These are phyloP conservation scores for Thermothelomyces thermophilus DNA, from an alignment of 2,329 filamentous ascomycete genomes.

Conservation along the genomic window DNA sequence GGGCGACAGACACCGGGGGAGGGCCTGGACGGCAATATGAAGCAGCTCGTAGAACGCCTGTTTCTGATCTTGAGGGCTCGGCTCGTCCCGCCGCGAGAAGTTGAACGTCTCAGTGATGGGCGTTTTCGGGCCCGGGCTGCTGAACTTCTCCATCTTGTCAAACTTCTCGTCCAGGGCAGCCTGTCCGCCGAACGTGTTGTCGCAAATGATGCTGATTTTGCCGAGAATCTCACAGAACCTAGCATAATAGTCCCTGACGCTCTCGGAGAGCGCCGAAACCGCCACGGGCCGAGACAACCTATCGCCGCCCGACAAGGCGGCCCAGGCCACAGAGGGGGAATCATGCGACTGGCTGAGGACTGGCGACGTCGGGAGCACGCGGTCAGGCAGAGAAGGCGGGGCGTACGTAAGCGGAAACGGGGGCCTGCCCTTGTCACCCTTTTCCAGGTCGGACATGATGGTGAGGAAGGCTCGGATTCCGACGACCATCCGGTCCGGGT, in stretches of 20 bases:
- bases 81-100: slow-evolving; percentile 71
- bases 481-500: slow-evolving; percentile 95
- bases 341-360: slow-evolving; percentile 37
- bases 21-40: slow-evolving; percentile 88
- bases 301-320: slow-evolving; percentile 46
- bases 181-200: slow-evolving; percentile 94
- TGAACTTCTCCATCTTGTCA: slow-evolving; percentile 97
- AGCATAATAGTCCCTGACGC: slow-evolving; percentile 75
- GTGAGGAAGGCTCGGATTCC: slow-evolving; percentile 90
- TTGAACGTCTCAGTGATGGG: slow-evolving; percentile 92
- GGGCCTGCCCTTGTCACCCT: slow-evolving; percentile 66
- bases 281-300: slow-evolving; percentile 59
- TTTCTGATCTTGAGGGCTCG: slow-evolving; percentile 69
- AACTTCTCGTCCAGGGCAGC: slow-evolving; percentile 95
- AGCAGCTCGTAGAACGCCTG: slow-evolving; percentile 94
- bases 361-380: slow-evolving; percentile 44
- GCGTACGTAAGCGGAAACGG: slow-evolving; percentile 72
- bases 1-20: slow-evolving; percentile 86
- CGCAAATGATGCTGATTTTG: slow-evolving; percentile 92
- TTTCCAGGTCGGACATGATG: slow-evolving; percentile 89
- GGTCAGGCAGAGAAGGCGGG: slow-evolving; percentile 35
- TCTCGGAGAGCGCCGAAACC: slow-evolving; percentile 61
- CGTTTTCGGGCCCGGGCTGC: slow-evolving; percentile 79
- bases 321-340: slow-evolving; percentile 23
- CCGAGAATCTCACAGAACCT: slow-evolving; percentile 93